phyloP scores from a whole-genome alignment of 2,329 filamentous ascomycete species.

The Ceratocystis cacaofunesta region DNA sequence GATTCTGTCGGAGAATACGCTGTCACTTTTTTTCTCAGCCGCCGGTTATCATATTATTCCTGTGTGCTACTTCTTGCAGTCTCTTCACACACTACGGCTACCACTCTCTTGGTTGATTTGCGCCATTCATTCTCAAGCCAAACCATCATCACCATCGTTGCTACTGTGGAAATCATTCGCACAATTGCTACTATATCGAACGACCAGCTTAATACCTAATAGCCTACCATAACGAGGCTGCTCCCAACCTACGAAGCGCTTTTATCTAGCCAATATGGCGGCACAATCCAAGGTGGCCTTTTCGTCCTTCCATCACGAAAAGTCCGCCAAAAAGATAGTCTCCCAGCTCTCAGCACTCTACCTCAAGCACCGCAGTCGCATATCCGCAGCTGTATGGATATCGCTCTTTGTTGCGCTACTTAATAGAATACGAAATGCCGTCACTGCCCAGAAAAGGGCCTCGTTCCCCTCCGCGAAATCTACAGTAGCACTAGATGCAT shows the following conservation, averaged over 20 bases:
- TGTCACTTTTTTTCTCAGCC: neutral
- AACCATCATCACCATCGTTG: neutral
- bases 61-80: neutral
- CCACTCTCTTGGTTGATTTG: neutral
- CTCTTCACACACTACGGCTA: neutral
- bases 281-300: slow-evolving; percentile 54
- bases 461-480: slow-evolving; percentile 51
- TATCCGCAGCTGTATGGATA: slow-evolving; percentile 72
- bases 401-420: slow-evolving; percentile 65
- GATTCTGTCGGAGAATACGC: neutral
- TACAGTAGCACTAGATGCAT: slow-evolving; percentile 31
- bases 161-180: neutral
- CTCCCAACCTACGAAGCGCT: neutral
- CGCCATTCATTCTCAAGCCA: neutral
- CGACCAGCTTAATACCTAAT: neutral
- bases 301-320: slow-evolving; percentile 30
- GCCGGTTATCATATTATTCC: too few species aligned
- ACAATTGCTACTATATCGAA: neutral
- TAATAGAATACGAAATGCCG: slow-evolving; percentile 79
- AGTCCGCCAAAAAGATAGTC: slow-evolving; percentile 49
- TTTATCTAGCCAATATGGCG: slow-evolving; percentile 40
- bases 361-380: slow-evolving; percentile 61
- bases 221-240: neutral
- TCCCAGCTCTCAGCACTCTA: slow-evolving; percentile 57
- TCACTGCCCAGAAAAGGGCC: slow-evolving; percentile 83